phyloP scores from a whole-genome alignment of 2,329 filamentous ascomycete species.

The Verticillium dahliae region DNA sequence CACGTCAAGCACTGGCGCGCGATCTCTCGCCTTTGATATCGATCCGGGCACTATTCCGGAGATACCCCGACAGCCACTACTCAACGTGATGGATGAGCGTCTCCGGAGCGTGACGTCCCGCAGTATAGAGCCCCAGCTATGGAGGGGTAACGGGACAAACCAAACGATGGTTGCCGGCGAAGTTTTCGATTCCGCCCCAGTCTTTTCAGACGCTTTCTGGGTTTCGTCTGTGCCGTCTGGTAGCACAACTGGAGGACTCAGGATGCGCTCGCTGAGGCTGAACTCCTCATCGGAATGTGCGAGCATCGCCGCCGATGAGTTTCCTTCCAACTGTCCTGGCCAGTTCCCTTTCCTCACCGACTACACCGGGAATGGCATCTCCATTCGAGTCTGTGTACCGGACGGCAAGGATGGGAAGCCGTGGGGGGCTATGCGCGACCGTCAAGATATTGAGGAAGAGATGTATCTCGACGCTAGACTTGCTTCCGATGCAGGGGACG shows the following conservation, averaged over 20 bases:
- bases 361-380: constrained; percentile 4
- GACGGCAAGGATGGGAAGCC: neutral
- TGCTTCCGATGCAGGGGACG: constrained; percentile 1
- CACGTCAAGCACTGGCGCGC: neutral
- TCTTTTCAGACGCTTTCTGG: constrained; percentile 8
- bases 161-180: neutral
- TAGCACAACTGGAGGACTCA: constrained; percentile 6
- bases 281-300: constrained; percentile 6
- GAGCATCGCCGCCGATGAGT: constrained; percentile 1
- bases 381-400: constrained; percentile 6
- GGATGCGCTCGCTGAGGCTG: constrained; percentile 8
- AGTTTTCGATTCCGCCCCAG: neutral
- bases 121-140: constrained; percentile 7
- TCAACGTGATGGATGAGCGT: neutral
- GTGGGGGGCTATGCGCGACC: neutral
- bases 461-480: constrained; percentile 7
- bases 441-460: constrained; percentile 6
- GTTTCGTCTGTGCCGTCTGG: constrained; percentile 7
- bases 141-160: constrained; percentile 5
- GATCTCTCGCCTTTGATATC: neutral
- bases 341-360: neutral
- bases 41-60: neutral
- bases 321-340: constrained; percentile 5
- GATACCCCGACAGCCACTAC: neutral
- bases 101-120: constrained; percentile 5